phyloP scores from a whole-genome alignment of 176 grass and related monocot species.

The Hyparrhenia diplandra region DNA sequence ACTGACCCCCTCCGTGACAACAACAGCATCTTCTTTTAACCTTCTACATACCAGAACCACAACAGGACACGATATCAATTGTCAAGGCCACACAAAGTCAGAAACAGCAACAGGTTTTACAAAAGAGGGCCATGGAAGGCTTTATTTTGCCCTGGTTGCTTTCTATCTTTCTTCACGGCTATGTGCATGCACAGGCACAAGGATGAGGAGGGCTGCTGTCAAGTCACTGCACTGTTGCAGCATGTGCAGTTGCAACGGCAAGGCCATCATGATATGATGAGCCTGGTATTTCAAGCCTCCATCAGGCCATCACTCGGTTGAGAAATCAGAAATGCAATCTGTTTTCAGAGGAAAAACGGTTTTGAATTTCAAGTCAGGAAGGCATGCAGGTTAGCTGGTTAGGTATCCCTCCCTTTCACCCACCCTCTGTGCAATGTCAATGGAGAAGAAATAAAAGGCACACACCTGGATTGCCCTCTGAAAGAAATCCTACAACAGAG shows the following conservation, averaged over 20 bases:
- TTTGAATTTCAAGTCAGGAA: neutral
- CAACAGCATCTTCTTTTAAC: neutral
- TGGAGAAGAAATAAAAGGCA: neutral
- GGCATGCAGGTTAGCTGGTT: neutral
- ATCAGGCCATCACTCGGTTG: neutral
- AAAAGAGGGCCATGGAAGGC: neutral
- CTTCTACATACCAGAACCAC: neutral
- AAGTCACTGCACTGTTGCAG: conserved; percentile 2
- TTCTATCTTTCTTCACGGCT: neutral
- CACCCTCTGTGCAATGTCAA: conserved; percentile 10
- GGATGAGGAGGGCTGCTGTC: neutral
- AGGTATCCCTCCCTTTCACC: conserved; percentile 24
- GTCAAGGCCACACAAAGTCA: conserved; percentile 12
- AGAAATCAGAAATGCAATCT: neutral
- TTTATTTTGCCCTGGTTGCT: neutral
- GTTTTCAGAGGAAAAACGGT: neutral
- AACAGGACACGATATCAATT: neutral
- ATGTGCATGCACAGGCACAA: too few species aligned
- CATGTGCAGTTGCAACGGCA: conserved; percentile 5
- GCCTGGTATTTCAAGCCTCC: neutral
- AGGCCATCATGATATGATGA: neutral
- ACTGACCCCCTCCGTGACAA: neutral
- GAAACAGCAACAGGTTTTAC: neutral
- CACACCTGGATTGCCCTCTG: neutral
- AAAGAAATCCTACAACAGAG: neutral